phyloP scores from a whole-genome alignment of 441 rosid genomes.

The Adansonia gregorii region DNA sequence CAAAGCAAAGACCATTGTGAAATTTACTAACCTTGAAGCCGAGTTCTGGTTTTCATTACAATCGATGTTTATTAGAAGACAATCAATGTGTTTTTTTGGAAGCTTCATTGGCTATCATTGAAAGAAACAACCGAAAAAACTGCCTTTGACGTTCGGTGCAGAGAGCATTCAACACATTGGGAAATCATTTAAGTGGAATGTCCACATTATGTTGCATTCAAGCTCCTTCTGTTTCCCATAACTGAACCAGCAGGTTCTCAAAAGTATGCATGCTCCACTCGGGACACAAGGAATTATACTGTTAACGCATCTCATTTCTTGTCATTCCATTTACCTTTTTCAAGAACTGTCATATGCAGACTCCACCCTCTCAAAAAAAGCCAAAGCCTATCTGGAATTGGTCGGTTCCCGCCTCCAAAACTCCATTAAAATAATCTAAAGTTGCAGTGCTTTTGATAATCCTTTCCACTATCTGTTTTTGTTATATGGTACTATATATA shows the following conservation, averaged over 20 bases:
- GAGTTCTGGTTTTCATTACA: neutral
- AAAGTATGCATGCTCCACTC: conserved; percentile 15
- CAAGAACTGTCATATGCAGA: conserved; percentile 43
- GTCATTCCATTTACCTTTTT: conserved; percentile 43
- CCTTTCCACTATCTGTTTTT: conserved; percentile 36
- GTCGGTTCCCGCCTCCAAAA: conserved; percentile 45
- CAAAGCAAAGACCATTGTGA: neutral
- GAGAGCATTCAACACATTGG: neutral
- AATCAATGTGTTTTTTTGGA: neutral
- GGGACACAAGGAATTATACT: neutral
- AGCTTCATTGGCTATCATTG: neutral
- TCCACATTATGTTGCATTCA: conserved; percentile 2
- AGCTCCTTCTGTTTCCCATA: conserved; percentile 7
- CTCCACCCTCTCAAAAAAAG: conserved; percentile 48
- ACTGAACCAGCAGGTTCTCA: conserved; percentile 4
- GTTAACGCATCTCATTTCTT: conserved; percentile 26
- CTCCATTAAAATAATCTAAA: conserved; percentile 26
- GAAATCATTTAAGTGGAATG: neutral
- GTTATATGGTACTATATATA: conserved; percentile 27
- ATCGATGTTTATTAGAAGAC: neutral
- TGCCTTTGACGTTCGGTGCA: neutral
- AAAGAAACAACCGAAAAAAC: conserved; percentile 19
- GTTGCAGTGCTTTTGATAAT: conserved; percentile 27
- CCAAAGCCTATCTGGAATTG: conserved; percentile 36
- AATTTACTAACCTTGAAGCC: neutral